Conservation (phyloP, 768 basidiomycete genomes). For the Russula sp. region DNA sequence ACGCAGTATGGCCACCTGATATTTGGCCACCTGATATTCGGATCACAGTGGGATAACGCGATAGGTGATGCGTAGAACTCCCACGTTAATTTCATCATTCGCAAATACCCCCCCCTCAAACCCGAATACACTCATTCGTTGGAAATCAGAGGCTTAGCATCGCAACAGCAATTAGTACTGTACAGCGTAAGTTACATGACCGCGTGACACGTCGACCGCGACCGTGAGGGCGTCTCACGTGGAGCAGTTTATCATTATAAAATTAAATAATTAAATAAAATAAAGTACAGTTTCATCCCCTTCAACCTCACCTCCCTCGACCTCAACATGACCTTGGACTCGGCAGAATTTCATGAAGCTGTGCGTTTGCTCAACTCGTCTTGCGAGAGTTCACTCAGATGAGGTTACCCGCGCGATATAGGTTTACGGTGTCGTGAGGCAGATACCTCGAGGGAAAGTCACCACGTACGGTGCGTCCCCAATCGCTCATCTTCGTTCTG, state of each 20-base stretch:
- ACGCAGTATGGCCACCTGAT: not conserved
- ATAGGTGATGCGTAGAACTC: not conserved
- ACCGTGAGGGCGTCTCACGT: not conserved
- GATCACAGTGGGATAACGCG: not conserved
- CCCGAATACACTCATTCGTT: not conserved
- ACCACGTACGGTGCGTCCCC: slow-evolving; percentile 61
- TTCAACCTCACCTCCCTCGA: too few relatives aligned
- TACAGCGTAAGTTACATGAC: too few relatives aligned
- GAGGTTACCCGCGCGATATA: slow-evolving; percentile 25
- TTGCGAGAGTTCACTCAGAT: not conserved
- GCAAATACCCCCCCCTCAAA: not conserved
- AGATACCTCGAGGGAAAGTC: slow-evolving; percentile 59
- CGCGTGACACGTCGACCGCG: too few relatives aligned
- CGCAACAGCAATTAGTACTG: not conserved
- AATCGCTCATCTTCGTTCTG: not conserved
- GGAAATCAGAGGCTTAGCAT: not conserved
- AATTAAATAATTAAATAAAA: slow-evolving; percentile 1
- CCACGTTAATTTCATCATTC: not conserved
- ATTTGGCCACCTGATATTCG: not conserved
- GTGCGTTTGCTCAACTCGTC: slow-evolving; percentile 29
- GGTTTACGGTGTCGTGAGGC: slow-evolving; percentile 68
- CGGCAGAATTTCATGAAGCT: slow-evolving; percentile 55
- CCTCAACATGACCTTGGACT: slow-evolving; percentile 34
- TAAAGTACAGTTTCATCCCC: not conserved
- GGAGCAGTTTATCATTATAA: not conserved